These are phyloP conservation scores for Ogataea nonfermentans DNA, from an alignment of 805 yeast genomes.

Conservation along the genomic window DNA sequence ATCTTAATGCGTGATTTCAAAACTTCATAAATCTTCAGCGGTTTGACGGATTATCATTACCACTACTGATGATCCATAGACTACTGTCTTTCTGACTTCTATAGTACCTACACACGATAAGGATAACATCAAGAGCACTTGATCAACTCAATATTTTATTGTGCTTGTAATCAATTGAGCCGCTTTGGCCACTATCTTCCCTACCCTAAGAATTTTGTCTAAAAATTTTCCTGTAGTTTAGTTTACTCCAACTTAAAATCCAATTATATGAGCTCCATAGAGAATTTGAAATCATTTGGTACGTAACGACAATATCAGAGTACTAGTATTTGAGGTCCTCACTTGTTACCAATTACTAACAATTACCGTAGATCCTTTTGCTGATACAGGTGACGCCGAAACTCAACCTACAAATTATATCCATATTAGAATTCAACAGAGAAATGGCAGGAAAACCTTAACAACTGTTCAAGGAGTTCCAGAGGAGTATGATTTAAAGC, in stretches of 20 bases:
- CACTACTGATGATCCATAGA: too few species aligned
- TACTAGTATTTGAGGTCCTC: neutral
- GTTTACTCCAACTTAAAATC: neutral
- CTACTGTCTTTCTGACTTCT: too few species aligned
- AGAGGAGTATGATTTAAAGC: slow-evolving; percentile 89
- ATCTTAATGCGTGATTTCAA: too few species aligned
- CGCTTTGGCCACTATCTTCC: too few species aligned
- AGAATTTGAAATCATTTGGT: slow-evolving; percentile 79
- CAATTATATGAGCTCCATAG: slow-evolving; percentile 79
- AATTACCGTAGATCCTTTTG: slow-evolving; percentile 75
- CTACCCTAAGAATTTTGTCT: neutral
- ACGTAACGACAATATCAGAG: slow-evolving; percentile 27
- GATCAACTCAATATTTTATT: too few species aligned
- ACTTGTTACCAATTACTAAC: neutral
- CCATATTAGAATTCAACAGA: slow-evolving; percentile 98
- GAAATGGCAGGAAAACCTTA: slow-evolving; percentile 98
- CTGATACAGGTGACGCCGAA: slow-evolving; percentile 99
- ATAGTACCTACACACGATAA: too few species aligned
- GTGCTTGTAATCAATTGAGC: too few species aligned
- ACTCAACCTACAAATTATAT: slow-evolving; percentile 93
- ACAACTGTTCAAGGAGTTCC: slow-evolving; percentile 99
- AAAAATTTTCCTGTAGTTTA: neutral
- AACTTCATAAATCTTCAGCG: too few species aligned
- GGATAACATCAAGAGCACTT: too few species aligned
- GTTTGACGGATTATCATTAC: too few species aligned